Percentiles rank a stretch among this genome's conserved stretches.
These are phyloP conservation scores for Arctostaphylos glauca DNA, from an alignment of 148 eudicot genomes.

Conservation along the genomic window DNA sequence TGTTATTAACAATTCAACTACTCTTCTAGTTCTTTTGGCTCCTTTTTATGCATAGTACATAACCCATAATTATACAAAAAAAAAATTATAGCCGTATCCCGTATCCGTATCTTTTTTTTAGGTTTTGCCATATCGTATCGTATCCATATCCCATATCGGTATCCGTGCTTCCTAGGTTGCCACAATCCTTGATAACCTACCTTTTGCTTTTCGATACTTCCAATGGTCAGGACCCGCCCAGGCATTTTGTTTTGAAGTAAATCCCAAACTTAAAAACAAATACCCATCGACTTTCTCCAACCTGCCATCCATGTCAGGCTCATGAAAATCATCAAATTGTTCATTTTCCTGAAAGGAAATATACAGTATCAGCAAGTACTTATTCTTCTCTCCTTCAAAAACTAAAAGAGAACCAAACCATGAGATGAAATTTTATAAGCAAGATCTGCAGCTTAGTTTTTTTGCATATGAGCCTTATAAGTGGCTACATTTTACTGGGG, in stretches of 20 bases:
- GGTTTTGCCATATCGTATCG: no score
- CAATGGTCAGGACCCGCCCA: slow-evolving; percentile 99
- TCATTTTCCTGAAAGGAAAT: slow-evolving; percentile 54
- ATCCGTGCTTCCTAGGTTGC: no score
- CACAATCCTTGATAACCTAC: slow-evolving; percentile 25
- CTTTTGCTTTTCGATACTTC: slow-evolving; percentile 77
- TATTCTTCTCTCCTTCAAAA: neutral
- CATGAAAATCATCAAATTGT: slow-evolving; percentile 29
- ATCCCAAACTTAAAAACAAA: slow-evolving; percentile 64
- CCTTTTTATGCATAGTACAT: no score
- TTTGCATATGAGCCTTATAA: neutral
- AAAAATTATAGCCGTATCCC: no score
- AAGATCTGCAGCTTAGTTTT: neutral
- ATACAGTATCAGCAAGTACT: neutral
- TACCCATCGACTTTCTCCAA: slow-evolving; percentile 53
- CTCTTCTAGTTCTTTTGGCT: no score
- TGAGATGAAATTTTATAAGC: neutral
- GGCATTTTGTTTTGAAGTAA: slow-evolving; percentile 66
- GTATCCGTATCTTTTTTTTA: no score
- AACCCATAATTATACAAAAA: no score
- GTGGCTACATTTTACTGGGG: neutral
- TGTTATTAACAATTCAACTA: no score
- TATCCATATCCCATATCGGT: no score
- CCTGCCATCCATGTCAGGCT: slow-evolving; percentile 45
- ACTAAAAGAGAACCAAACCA: neutral